phyloP scores from a whole-genome alignment of 129 eudicot species.

The Sambucus nigra region DNA sequence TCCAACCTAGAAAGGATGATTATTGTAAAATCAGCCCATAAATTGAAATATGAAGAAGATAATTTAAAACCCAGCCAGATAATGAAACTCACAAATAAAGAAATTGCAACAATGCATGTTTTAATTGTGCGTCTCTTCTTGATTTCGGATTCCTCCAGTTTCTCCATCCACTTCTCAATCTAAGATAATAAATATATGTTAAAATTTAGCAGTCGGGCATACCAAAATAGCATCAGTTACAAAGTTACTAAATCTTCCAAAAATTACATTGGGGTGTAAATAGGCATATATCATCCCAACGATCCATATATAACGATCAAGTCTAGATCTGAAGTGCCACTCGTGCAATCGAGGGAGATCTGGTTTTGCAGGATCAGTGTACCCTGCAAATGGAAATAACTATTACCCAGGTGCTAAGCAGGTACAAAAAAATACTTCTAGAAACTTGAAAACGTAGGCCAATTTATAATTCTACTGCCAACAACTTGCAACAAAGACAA shows the following conservation, averaged over 20 bases:
- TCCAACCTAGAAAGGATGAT: slow-evolving; percentile 55
- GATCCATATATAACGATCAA: slow-evolving; percentile 94
- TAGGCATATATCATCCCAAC: slow-evolving; percentile 93
- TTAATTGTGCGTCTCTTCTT: slow-evolving; percentile 62
- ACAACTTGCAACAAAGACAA: too few relatives aligned
- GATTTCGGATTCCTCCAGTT: slow-evolving; percentile 73
- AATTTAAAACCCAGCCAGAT: not conserved
- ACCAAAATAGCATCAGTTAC: not conserved
- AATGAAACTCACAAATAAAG: slow-evolving; percentile 47
- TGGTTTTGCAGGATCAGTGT: slow-evolving; percentile 90
- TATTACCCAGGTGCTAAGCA: slow-evolving; percentile 8
- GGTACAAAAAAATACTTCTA: not conserved
- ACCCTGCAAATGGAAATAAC: slow-evolving; percentile 44
- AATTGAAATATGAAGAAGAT: slow-evolving; percentile 1
- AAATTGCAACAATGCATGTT: slow-evolving; percentile 54
- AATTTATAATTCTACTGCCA: not conserved
- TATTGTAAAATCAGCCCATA: slow-evolving; percentile 12
- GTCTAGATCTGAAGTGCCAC: slow-evolving; percentile 97
- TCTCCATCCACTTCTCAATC: slow-evolving; percentile 97
- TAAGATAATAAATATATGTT: slow-evolving; percentile 20
- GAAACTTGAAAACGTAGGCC: not conserved
- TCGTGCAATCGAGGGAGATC: slow-evolving; percentile 83
- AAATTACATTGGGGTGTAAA: slow-evolving; percentile 74
- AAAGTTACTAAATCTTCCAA: slow-evolving; percentile 5
- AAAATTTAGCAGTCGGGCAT: not conserved